Evolutionary conservation across 1,139 yeast species (phyloP).

Genomic region (Cylindricascospora bacillispora): DNA sequence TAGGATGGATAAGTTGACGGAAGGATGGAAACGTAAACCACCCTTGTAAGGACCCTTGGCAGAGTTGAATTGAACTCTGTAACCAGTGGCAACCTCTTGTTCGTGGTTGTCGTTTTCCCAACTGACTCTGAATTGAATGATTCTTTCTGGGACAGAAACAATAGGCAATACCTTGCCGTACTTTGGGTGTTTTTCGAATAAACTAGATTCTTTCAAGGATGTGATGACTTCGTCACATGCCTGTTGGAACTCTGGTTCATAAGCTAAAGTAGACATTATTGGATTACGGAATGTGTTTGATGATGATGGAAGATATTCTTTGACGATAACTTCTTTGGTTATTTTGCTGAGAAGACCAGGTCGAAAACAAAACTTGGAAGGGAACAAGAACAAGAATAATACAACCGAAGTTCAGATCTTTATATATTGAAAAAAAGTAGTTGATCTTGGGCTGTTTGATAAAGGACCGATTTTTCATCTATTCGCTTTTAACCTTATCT

Average conservation of each 20-base stretch:
- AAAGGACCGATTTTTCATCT: no score
- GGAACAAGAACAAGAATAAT: no score
- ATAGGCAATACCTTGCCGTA: constrained; percentile 83
- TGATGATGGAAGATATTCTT: no score
- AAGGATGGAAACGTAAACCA: constrained; percentile 95
- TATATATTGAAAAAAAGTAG: no score
- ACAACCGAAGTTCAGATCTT: no score
- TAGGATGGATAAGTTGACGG: constrained; percentile 87
- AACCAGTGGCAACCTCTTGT: constrained; percentile 90
- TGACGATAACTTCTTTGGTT: no score
- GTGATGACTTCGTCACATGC: constrained; percentile 88
- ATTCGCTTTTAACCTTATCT: no score
- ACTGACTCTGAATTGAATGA: constrained; percentile 89
- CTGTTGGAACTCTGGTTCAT: constrained; percentile 97
- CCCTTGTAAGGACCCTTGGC: constrained; percentile 99
- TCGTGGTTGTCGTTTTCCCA: constrained; percentile 96
- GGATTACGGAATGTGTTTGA: no score
- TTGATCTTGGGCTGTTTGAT: no score
- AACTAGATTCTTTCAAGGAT: constrained; percentile 82
- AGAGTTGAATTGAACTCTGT: constrained; percentile 96
- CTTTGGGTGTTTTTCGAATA: constrained; percentile 80
- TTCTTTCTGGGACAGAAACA: constrained; percentile 89
- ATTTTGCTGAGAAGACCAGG: no score
- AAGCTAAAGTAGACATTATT: constrained; percentile 1
- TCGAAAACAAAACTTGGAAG: no score